Evolutionary conservation across 768 basidiomycete species (phyloP).

Genomic region (Boletus vermiculosoides): DNA sequence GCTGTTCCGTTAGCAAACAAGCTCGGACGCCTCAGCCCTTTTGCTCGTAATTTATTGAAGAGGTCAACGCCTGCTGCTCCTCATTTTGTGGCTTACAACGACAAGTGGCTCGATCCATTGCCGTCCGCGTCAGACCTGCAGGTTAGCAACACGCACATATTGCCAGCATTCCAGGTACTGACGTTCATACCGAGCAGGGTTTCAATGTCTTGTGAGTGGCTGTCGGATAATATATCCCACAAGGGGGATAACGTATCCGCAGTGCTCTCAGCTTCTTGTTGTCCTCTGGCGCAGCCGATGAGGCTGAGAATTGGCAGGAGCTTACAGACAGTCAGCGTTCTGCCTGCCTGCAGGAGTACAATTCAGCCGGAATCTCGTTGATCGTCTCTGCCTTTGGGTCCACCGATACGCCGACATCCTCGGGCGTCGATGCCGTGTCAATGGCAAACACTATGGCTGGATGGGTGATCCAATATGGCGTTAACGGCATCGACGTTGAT

Average conservation of each 20-base stretch:
- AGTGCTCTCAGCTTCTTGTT: constrained; percentile 45
- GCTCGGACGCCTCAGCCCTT: constrained; percentile 19
- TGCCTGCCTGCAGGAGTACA: constrained; percentile 46
- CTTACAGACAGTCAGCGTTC: constrained; percentile 40
- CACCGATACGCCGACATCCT: constrained; percentile 41
- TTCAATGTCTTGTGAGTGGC: constrained; percentile 36
- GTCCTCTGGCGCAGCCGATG: constrained; percentile 41
- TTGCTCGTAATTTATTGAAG: constrained; percentile 24
- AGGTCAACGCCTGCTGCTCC: constrained; percentile 42
- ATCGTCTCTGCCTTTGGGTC: constrained; percentile 58
- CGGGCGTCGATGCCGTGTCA: constrained; percentile 37
- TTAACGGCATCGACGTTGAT: constrained; percentile 56
- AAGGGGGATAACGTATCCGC: background rate
- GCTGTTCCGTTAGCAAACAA: constrained; percentile 23
- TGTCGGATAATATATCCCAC: background rate
- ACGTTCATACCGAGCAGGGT: constrained; percentile 22
- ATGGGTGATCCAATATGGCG: constrained; percentile 44
- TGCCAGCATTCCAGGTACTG: background rate
- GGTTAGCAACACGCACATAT: constrained; percentile 26
- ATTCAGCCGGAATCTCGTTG: constrained; percentile 54
- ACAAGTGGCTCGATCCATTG: constrained; percentile 41
- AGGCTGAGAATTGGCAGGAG: constrained; percentile 46
- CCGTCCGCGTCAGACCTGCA: constrained; percentile 45
- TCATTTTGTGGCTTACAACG: constrained; percentile 45
- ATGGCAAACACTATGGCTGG: constrained; percentile 44